phyloP scores from a whole-genome alignment of 345 rosid species.

The Moricandia moricandioides region DNA sequence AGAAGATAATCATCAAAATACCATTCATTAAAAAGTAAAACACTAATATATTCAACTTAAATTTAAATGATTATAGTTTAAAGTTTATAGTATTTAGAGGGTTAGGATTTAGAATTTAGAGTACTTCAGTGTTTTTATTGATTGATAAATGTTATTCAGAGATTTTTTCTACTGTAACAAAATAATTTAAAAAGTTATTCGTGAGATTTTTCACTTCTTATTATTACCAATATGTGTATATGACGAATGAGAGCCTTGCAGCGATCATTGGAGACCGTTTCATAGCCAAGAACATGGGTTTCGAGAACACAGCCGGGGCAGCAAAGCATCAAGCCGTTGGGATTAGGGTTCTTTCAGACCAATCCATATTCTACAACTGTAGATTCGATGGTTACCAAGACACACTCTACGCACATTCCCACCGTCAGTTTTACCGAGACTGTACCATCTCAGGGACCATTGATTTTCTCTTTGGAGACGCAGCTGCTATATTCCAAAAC shows the following conservation, averaged over 20 bases:
- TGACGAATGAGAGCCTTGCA: background rate
- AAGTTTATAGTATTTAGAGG: too few species aligned
- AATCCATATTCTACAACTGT: constrained; percentile 65
- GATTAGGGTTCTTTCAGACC: constrained; percentile 54
- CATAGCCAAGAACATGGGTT: constrained; percentile 64
- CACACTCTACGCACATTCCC: constrained; percentile 68
- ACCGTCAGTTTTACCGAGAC: constrained; percentile 85
- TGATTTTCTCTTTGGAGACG: constrained; percentile 77
- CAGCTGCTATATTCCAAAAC: constrained; percentile 61
- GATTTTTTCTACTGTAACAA: background rate
- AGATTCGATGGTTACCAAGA: constrained; percentile 71
- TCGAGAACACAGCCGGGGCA: constrained; percentile 79
- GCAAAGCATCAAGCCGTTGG: constrained; percentile 75
- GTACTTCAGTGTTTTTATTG: background rate
- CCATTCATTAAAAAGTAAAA: background rate
- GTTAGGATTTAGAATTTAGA: background rate
- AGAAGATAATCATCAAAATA: background rate
- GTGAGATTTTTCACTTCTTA: background rate
- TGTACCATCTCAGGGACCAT: constrained; percentile 75
- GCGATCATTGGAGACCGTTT: constrained; percentile 54
- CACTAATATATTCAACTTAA: background rate
- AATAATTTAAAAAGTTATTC: background rate
- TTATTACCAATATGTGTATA: background rate
- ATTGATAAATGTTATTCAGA: background rate
- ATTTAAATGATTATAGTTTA: background rate